Evolutionary conservation across 148 eudicot genomes (phyloP), one percentile per base, ranked within the genome.

Genomic region (Persicaria tinctoria): DNA sequence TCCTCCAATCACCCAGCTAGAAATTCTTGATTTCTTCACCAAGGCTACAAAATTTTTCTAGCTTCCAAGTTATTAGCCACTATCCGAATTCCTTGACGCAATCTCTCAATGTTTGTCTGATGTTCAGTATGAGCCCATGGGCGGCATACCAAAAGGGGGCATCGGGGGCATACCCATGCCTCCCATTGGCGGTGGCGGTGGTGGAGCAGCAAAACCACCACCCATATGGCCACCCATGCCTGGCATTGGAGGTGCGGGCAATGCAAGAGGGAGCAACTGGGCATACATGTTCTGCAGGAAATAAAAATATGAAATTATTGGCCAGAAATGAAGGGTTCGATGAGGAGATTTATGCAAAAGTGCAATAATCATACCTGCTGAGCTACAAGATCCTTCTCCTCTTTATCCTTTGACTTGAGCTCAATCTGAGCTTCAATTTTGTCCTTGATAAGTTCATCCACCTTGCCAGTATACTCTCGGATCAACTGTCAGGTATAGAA

Each of bases 101-200:
- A 27, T 32, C 46, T 63, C 46, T 27, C 6, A 3, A 27, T 27
- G 45, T 10, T 4, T 27, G 23, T 32, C 46, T 73, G 46, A 3
- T 53, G 46, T 66, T 85, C 78, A 93, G 73, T 89, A 93, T 4
- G 92, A 84, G 13, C 97, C 97, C 98, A 93, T 91, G 7, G 92
- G 87, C 11, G 98, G 98, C 98, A 93, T 93, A 73, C 98, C 98
- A 70, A 75, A 93, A 55, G 93, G 87, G 44, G 97, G 96, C 97
- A 95, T 92, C 45, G 98, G 97, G 56, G 98, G 98, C 98, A 94
- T 94, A 73, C 97, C 94, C 92, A 89, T 88, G 66, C 90, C 87
- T 18, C 89, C 89, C 98, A 93, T 93, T 0, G 87, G 55, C 4
- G 27, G 74, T 71, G 74, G 74, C 9, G 74, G 90, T 10, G 89